These are phyloP conservation scores for Coemansia sp. DNA, from an alignment of 192 early-diverging fungal species.

Conservation along the genomic window DNA sequence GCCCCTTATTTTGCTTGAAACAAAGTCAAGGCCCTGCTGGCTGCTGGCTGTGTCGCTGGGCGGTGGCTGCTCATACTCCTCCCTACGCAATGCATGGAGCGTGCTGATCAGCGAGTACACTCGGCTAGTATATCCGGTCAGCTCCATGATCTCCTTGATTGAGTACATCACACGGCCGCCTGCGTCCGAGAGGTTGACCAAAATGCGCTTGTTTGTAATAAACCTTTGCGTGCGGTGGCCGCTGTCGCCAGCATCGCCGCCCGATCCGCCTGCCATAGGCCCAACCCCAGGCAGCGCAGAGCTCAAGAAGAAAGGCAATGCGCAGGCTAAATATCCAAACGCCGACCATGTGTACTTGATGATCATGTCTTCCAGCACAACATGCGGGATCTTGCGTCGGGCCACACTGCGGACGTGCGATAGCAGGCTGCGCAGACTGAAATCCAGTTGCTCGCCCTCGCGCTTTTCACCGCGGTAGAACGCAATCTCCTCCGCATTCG, in stretches of 20 bases:
- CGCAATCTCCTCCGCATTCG: slow-evolving; percentile 96
- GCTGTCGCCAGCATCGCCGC: slow-evolving; percentile 9
- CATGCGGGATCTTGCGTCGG: slow-evolving; percentile 78
- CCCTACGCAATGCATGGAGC: slow-evolving; percentile 71
- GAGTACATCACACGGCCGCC: slow-evolving; percentile 97
- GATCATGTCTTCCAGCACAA: slow-evolving; percentile 95
- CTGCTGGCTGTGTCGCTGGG: background rate
- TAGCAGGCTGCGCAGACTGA: slow-evolving; percentile 72
- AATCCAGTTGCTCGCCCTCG: slow-evolving; percentile 78
- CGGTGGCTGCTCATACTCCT: slow-evolving; percentile 52
- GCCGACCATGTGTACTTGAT: slow-evolving; percentile 98
- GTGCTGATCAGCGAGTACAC: slow-evolving; percentile 86
- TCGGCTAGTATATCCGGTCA: slow-evolving; percentile 84
- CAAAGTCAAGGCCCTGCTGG: slow-evolving; percentile 13
- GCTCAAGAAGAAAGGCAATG: slow-evolving; percentile 85
- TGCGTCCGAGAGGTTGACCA: slow-evolving; percentile 89
- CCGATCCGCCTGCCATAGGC: slow-evolving; percentile 7
- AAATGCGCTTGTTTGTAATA: slow-evolving; percentile 88
- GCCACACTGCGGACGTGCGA: slow-evolving; percentile 83
- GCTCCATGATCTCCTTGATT: slow-evolving; percentile 89
- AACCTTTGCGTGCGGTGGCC: slow-evolving; percentile 75
- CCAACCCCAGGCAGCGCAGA: slow-evolving; percentile 55
- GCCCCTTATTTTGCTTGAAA: slow-evolving; percentile 22
- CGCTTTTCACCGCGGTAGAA: slow-evolving; percentile 82
- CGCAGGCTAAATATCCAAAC: slow-evolving; percentile 78